Evolutionary conservation across 805 yeast species (phyloP), one percentile per base, ranked within the genome.

Genomic region (Saturnispora serradocipensis): DNA sequence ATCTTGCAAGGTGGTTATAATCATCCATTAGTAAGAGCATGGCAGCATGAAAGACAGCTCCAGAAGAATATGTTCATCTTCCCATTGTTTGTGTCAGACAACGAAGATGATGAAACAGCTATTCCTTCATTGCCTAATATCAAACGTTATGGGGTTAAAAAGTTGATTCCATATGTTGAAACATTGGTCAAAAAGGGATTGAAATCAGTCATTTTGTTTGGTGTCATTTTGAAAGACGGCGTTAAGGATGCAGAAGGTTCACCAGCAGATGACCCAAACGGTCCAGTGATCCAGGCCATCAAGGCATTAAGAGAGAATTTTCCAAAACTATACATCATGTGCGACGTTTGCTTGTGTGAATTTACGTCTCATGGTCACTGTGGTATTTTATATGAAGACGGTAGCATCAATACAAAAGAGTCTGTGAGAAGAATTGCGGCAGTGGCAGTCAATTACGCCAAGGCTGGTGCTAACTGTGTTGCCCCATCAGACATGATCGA

Each of bases 401-500:
- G 98, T 7, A 64, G 86, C 9, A 78, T 93, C 61, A 84, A 86
- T 64, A 77, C 96, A 51, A 86, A 81, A 50, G 65, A 69, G 49
- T 80, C 91, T 13, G 95, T 86, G 10, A 75, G 81, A 58, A 78
- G 99, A 66, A 76, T 93, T 45, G 97, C 96, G 3, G 90, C 91
- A 4, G 97, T 93, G 22, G 96, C 98, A 1, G 95, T 86, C 8
- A 89, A 88, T 66, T 93, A 93, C 65, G 98, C 97, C 32, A 79
- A 76, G 60, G 98, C 98, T 1, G 99, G 99, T 51, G 97, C 97
- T 2, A 77, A 93, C 65, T 85, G 88, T 52, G 96, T 93, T 32
- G 97, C 98, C 2, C 99, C 99, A 11, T 84, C 95, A 15, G 99
- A 93, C 66, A 93, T 93, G 98, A 82, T 90, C 62, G 99, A 93